Conservation (phyloP, 345 rosid species). For the Populus simonii region DNA sequence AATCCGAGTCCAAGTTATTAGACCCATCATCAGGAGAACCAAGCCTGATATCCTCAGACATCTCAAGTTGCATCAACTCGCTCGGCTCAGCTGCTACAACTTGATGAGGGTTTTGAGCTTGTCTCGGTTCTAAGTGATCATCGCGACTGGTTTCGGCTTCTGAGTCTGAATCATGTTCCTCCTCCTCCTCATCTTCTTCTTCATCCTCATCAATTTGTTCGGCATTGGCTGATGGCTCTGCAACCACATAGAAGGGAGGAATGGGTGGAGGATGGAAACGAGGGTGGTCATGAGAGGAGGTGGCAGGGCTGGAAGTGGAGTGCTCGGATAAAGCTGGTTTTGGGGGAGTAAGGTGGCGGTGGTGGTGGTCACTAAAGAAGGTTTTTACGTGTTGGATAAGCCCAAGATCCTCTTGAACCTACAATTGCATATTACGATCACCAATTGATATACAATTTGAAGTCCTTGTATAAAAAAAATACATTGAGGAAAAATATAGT, state of each 20-base stretch:
- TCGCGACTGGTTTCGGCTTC: conserved; percentile 30
- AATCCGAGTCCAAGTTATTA: conserved; percentile 59
- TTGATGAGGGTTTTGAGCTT: conserved; percentile 17
- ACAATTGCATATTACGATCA: background rate
- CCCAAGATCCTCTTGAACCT: conserved; percentile 63
- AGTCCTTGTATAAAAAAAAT: background rate
- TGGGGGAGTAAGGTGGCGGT: conserved; percentile 40
- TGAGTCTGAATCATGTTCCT: conserved; percentile 20
- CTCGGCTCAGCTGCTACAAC: conserved; percentile 45
- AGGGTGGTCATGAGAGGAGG: conserved; percentile 44
- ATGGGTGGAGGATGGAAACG: conserved; percentile 38
- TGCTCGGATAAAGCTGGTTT: conserved; percentile 78
- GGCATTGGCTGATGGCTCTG: conserved; percentile 23
- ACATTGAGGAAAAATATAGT: background rate
- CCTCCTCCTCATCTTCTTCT: conserved; percentile 42
- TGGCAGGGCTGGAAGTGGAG: conserved; percentile 65
- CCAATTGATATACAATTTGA: background rate
- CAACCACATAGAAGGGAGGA: conserved; percentile 28
- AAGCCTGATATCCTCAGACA: conserved; percentile 76
- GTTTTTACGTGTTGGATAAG: conserved; percentile 53
- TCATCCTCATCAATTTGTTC: conserved; percentile 36
- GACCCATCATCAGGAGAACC: conserved; percentile 83
- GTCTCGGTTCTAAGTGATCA: conserved; percentile 1
- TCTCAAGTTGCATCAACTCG: conserved; percentile 66
- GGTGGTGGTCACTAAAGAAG: conserved; percentile 53